A percentile compares a stretch with the other conserved stretches of the same genome.
phyloP scores from a whole-genome alignment of 768 basidiomycete species.

The Ramaria sp. region DNA sequence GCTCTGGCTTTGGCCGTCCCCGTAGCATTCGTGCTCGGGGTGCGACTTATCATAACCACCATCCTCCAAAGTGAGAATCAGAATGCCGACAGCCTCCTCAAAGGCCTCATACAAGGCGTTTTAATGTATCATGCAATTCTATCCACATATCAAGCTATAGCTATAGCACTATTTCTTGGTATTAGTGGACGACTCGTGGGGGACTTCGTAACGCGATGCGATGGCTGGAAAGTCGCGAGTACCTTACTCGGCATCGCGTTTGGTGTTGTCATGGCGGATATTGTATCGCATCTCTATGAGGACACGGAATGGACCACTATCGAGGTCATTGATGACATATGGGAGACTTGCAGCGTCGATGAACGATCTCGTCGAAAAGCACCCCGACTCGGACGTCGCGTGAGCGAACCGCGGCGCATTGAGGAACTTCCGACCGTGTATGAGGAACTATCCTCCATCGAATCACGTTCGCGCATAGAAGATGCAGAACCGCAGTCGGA shows the following conservation, averaged over 20 bases:
- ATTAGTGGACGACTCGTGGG: slow-evolving; percentile 52
- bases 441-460: slow-evolving; percentile 7
- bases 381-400: neutral
- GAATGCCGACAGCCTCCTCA: slow-evolving; percentile 31
- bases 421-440: slow-evolving; percentile 5
- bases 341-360: neutral
- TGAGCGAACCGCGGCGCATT: slow-evolving; percentile 5
- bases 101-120: slow-evolving; percentile 68
- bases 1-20: neutral
- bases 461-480: slow-evolving; percentile 5
- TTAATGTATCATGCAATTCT: slow-evolving; percentile 57
- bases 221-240: slow-evolving; percentile 43
- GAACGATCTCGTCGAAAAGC: neutral
- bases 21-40: neutral
- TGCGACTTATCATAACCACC: neutral
- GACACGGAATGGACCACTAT: slow-evolving; percentile 20
- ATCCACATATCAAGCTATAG: slow-evolving; percentile 37
- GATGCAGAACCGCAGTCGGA: slow-evolving; percentile 2
- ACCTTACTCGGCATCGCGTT: slow-evolving; percentile 58
- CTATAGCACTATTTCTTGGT: slow-evolving; percentile 43
- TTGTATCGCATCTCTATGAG: slow-evolving; percentile 57
- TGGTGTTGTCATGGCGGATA: slow-evolving; percentile 61
- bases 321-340: neutral
- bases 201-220: slow-evolving; percentile 48
- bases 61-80: slow-evolving; percentile 3